phyloP scores from a whole-genome alignment of 2,329 filamentous ascomycete species.

The Kalmusia sp. region DNA sequence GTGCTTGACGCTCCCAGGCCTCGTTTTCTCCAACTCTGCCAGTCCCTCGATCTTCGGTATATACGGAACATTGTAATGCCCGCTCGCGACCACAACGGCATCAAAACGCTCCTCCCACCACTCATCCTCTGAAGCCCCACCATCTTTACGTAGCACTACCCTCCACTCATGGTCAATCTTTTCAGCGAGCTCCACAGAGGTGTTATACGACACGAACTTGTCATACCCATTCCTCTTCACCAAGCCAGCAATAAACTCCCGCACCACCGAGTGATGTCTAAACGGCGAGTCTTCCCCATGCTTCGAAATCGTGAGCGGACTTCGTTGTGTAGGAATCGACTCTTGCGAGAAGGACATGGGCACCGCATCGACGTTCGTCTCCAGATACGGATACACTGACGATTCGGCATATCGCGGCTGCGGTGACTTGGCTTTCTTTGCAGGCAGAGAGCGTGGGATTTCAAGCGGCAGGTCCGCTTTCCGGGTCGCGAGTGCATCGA shows the following conservation, averaged over 20 bases:
- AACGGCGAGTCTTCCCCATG: constrained; percentile 68
- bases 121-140: constrained; percentile 53
- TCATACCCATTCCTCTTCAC: constrained; percentile 62
- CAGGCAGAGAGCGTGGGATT: constrained; percentile 27
- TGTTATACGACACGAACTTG: constrained; percentile 62
- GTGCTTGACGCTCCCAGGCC: constrained; percentile 61
- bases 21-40: constrained; percentile 53
- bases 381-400: constrained; percentile 65
- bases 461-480: constrained; percentile 24
- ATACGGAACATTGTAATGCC: constrained; percentile 67
- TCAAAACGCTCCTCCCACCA: constrained; percentile 72
- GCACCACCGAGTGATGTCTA: constrained; percentile 65
- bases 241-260: constrained; percentile 61
- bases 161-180: constrained; percentile 56
- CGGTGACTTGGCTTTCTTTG: constrained; percentile 18
- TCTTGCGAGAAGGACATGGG: constrained; percentile 69
- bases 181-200: constrained; percentile 66
- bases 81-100: constrained; percentile 66
- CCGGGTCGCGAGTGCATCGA: constrained; percentile 26
- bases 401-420: constrained; percentile 34
- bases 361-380: constrained; percentile 67
- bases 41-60: constrained; percentile 60
- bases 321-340: constrained; percentile 56
- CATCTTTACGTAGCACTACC: constrained; percentile 59
- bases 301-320: constrained; percentile 48